Conservation (phyloP, 192 early-diverging fungal genomes). For the Backusella luteola region DNA sequence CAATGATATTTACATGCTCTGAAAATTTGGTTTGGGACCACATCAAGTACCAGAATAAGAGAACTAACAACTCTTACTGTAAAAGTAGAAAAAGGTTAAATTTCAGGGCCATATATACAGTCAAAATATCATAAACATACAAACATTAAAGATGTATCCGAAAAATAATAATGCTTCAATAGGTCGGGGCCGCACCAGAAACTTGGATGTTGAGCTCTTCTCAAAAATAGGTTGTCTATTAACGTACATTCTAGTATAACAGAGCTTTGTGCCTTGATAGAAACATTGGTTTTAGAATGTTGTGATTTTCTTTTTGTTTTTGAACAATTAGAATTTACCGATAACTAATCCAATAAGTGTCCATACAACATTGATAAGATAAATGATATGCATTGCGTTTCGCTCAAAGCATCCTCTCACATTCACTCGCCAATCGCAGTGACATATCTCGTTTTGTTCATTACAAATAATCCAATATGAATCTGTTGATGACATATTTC, state of each 20-base stretch:
- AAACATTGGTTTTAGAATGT: background rate
- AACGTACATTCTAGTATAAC: slow-evolving; percentile 11
- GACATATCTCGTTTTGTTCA: slow-evolving; percentile 8
- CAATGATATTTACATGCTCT: slow-evolving; percentile 18
- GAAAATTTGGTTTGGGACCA: slow-evolving; percentile 1
- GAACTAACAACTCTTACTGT: slow-evolving; percentile 22
- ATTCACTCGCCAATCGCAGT: slow-evolving; percentile 32
- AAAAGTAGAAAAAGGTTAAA: background rate
- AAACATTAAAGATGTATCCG: slow-evolving; percentile 15
- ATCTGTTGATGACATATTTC: background rate
- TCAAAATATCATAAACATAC: slow-evolving; percentile 8
- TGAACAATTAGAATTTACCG: slow-evolving; percentile 8
- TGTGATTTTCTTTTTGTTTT: background rate
- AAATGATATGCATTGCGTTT: slow-evolving; percentile 3
- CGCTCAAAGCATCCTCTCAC: slow-evolving; percentile 7
- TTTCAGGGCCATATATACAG: background rate
- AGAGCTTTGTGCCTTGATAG: background rate
- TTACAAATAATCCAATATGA: slow-evolving; percentile 24
- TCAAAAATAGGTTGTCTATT: slow-evolving; percentile 18
- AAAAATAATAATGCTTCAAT: slow-evolving; percentile 26
- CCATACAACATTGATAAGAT: slow-evolving; percentile 1
- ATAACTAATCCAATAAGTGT: background rate
- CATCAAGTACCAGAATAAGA: slow-evolving; percentile 12
- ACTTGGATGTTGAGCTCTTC: background rate
- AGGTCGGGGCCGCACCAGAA: slow-evolving; percentile 23